phyloP scores from a whole-genome alignment of 345 rosid species.

The Populus deltoides region DNA sequence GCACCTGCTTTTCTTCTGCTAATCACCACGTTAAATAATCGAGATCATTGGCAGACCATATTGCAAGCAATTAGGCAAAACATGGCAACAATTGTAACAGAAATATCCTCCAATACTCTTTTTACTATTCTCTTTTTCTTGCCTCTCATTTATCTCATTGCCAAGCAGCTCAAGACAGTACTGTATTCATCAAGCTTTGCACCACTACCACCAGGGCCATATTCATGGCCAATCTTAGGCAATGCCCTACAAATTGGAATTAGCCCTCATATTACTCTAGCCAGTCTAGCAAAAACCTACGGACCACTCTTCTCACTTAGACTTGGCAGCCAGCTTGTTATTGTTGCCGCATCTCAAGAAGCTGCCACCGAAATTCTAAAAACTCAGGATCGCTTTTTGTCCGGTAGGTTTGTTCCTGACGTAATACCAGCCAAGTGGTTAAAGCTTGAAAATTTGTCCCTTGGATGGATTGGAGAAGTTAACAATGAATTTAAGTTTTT shows the following conservation, averaged over 20 bases:
- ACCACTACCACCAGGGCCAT: constrained; percentile 39
- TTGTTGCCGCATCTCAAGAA: constrained; percentile 31
- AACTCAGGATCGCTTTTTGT: constrained; percentile 26
- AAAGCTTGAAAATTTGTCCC: constrained; percentile 21
- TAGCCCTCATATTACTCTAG: constrained; percentile 22
- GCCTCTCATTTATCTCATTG: constrained; percentile 11
- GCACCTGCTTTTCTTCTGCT: too few species aligned
- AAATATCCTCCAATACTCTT: background rate
- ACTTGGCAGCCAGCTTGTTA: constrained; percentile 30
- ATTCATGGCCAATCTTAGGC: constrained; percentile 35
- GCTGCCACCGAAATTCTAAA: constrained; percentile 37
- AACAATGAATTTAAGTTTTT: constrained; percentile 24
- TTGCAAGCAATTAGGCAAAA: too few species aligned
- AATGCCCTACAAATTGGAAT: constrained; percentile 30
- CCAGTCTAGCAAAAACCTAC: constrained; percentile 20
- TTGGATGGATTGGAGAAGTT: constrained; percentile 32
- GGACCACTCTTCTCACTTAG: constrained; percentile 35
- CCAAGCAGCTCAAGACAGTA: constrained; percentile 14
- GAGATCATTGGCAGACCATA: too few species aligned
- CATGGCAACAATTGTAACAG: too few species aligned
- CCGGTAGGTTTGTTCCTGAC: constrained; percentile 36
- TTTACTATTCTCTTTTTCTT: constrained; percentile 17
- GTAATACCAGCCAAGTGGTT: constrained; percentile 25
- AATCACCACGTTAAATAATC: too few species aligned
- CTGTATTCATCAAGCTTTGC: background rate